Evolutionary conservation across 495 filamentous ascomycete species (phyloP).

Genomic region (Penicillium soppii): DNA sequence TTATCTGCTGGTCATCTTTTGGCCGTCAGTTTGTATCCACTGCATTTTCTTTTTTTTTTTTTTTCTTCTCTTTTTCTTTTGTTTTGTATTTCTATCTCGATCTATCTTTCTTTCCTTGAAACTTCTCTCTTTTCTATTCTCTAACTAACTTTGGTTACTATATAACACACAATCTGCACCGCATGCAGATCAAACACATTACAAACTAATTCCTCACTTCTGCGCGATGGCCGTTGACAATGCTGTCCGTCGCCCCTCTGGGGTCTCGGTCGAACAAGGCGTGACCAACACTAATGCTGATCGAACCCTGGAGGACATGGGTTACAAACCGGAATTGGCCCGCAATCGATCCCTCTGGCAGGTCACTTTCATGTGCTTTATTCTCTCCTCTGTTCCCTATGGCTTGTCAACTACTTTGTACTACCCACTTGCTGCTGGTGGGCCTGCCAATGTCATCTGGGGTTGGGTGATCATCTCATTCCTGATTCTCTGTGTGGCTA

Average conservation of each 20-base stretch:
- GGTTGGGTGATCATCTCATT: slow-evolving; percentile 62
- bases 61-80: slow-evolving; percentile 2
- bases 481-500: slow-evolving; percentile 63
- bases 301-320: slow-evolving; percentile 39
- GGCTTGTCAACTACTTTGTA: slow-evolving; percentile 64
- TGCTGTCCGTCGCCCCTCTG: slow-evolving; percentile 16
- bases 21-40: too few relatives aligned
- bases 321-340: slow-evolving; percentile 55
- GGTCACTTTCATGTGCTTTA: slow-evolving; percentile 40
- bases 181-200: not conserved
- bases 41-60: not conserved
- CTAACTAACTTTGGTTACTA: not conserved
- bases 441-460: slow-evolving; percentile 62
- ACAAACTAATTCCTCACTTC: not conserved
- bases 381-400: slow-evolving; percentile 55
- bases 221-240: slow-evolving; percentile 13
- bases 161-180: not conserved
- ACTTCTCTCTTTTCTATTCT: not conserved
- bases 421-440: slow-evolving; percentile 60
- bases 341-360: slow-evolving; percentile 50
- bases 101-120: not conserved
- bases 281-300: slow-evolving; percentile 18
- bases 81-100: slow-evolving; percentile 1
- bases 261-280: slow-evolving; percentile 16
- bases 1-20: not conserved